These are phyloP conservation scores for Lasiodiplodia sp. DNA, from an alignment of 2,329 filamentous ascomycete genomes.

Conservation along the genomic window DNA sequence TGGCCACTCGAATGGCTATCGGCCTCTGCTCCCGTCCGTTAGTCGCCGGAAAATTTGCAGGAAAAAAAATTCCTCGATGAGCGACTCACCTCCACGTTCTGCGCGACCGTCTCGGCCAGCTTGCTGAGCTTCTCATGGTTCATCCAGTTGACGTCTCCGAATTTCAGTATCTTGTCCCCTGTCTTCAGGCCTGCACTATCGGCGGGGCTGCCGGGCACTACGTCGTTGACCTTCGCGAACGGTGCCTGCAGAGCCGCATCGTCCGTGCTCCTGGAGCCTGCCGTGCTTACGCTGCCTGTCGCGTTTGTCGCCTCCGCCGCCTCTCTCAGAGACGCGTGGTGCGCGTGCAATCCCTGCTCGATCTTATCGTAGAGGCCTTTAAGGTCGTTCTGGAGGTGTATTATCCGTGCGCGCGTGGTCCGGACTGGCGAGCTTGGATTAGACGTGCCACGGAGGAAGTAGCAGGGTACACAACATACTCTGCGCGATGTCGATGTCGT, in stretches of 20 bases:
- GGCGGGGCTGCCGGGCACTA: constrained; percentile 80
- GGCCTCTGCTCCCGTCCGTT: constrained; percentile 20
- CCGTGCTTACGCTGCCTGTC: constrained; percentile 33
- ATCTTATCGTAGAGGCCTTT: constrained; percentile 85
- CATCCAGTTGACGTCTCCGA: constrained; percentile 81
- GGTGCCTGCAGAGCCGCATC: constrained; percentile 61
- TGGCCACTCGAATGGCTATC: constrained; percentile 24
- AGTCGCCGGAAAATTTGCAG: constrained; percentile 6
- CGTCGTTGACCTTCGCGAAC: constrained; percentile 90
- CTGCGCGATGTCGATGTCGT: constrained; percentile 93
- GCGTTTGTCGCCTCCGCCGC: constrained; percentile 36
- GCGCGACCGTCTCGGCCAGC: constrained; percentile 88
- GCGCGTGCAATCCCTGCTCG: constrained; percentile 85
- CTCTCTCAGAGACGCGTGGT: constrained; percentile 75
- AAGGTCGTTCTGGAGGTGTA: constrained; percentile 90
- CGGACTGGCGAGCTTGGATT: constrained; percentile 67
- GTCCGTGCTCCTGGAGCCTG: constrained; percentile 37
- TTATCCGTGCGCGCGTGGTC: constrained; percentile 90
- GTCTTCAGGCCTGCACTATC: constrained; percentile 79
- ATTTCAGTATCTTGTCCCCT: constrained; percentile 82
- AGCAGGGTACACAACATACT: constrained; percentile 62
- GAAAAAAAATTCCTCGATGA: background rate
- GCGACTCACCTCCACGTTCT: constrained; percentile 82
- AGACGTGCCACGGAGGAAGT: background rate
- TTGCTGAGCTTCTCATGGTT: constrained; percentile 88